Evolutionary conservation across 371 early-diverging fungal species (phyloP).

Genomic region (Conidiobolus incongruus): DNA sequence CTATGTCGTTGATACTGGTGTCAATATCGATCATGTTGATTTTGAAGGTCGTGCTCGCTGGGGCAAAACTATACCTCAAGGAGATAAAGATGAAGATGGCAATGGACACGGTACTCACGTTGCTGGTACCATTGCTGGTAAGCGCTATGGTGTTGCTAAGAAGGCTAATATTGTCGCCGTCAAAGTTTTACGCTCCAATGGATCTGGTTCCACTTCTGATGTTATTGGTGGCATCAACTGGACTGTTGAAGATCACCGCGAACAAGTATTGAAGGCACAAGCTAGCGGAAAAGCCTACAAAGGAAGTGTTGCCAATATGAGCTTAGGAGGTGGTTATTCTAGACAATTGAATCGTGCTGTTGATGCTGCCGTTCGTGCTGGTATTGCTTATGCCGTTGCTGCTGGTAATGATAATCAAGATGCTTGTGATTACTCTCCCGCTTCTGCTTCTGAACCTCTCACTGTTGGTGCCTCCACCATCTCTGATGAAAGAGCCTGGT

Average conservation of each 20-base stretch:
- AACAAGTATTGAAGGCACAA: constrained; percentile 10
- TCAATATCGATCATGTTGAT: too few species aligned
- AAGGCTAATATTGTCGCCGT: constrained; percentile 64
- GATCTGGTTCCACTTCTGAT: constrained; percentile 7
- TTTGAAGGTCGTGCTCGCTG: constrained; percentile 60
- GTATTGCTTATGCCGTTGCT: constrained; percentile 42
- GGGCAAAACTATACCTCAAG: constrained; percentile 52
- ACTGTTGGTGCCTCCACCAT: constrained; percentile 90
- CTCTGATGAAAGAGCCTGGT: constrained; percentile 64
- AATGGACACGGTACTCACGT: constrained; percentile 27
- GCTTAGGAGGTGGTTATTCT: constrained; percentile 15
- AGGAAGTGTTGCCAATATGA: constrained; percentile 27
- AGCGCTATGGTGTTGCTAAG: constrained; percentile 15
- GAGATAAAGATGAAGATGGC: constrained; percentile 31
- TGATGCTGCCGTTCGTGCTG: constrained; percentile 16
- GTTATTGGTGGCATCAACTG: constrained; percentile 14
- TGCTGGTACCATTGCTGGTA: constrained; percentile 31
- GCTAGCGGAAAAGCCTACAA: constrained; percentile 27
- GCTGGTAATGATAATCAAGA: constrained; percentile 88
- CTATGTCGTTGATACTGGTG: too few species aligned
- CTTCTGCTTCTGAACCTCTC: constrained; percentile 67
- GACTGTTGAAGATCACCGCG: constrained; percentile 23
- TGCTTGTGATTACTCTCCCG: constrained; percentile 95
- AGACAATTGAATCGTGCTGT: constrained; percentile 13
- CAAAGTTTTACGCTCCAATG: constrained; percentile 19